phyloP scores from a whole-genome alignment of 345 rosid genomes.

The Excoecaria cochinchinensis region DNA sequence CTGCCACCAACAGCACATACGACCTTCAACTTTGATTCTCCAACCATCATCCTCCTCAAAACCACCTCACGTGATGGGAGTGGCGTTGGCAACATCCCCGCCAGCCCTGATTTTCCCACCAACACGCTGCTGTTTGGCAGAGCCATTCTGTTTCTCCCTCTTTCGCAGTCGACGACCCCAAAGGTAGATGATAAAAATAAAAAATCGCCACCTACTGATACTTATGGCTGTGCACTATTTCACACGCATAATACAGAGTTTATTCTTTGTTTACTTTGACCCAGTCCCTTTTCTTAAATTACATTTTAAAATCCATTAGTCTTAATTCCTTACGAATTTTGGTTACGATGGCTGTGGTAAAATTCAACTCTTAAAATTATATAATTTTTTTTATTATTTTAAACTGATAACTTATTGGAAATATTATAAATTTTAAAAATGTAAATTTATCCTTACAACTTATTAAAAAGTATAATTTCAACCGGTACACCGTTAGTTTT shows the following conservation, averaged over 20 bases:
- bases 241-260: background rate
- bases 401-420: no score
- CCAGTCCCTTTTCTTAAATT: background rate
- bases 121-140: background rate
- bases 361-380: no score
- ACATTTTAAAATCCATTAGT: no score
- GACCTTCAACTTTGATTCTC: background rate
- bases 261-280: background rate
- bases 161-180: background rate
- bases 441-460: no score
- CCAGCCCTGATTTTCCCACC: background rate
- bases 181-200: background rate
- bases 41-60: background rate
- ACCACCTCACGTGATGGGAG: background rate
- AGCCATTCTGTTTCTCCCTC: background rate
- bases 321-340: no score
- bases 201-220: background rate
- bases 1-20: slow-evolving; percentile 22
- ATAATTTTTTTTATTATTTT: no score
- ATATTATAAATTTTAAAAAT: no score
- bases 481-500: no score
- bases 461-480: no score
- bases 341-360: no score
- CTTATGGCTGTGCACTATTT: background rate
- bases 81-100: slow-evolving; percentile 4